These are phyloP conservation scores for Monosiga brevicollis DNA, from an alignment of 78 protist species.

Conservation along the genomic window DNA sequence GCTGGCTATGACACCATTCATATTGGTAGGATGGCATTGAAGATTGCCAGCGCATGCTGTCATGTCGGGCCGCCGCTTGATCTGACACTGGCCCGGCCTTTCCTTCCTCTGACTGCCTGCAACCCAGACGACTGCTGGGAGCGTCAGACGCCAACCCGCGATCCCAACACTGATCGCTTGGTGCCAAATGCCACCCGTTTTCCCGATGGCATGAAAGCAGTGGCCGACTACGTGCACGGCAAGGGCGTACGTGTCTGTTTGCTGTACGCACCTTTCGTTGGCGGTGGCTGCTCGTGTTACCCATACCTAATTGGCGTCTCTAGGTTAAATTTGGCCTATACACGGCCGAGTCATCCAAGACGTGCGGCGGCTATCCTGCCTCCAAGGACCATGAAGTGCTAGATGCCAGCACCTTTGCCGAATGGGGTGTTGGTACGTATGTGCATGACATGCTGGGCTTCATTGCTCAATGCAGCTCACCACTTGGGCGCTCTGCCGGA, in stretches of 20 bases:
- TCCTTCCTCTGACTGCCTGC: too few relatives aligned
- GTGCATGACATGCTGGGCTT: too few relatives aligned
- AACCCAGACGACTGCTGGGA: slow-evolving; percentile 17
- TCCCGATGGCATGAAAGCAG: slow-evolving; percentile 25
- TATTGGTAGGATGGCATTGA: background rate
- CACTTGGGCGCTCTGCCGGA: too few relatives aligned
- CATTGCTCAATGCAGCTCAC: too few relatives aligned
- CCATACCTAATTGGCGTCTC: slow-evolving; percentile 11
- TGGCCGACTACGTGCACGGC: slow-evolving; percentile 25
- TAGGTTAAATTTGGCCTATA: slow-evolving; percentile 70
- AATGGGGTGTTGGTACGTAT: slow-evolving; percentile 58
- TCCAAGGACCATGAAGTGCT: slow-evolving; percentile 24
- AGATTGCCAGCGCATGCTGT: background rate
- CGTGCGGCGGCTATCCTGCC: slow-evolving; percentile 67
- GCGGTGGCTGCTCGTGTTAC: background rate
- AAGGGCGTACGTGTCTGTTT: too few relatives aligned
- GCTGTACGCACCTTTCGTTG: slow-evolving; percentile 25
- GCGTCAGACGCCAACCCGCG: background rate
- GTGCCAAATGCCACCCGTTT: slow-evolving; percentile 25
- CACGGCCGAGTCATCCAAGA: slow-evolving; percentile 20
- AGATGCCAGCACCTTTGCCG: slow-evolving; percentile 58
- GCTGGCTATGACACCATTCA: slow-evolving; percentile 26
- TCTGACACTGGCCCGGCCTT: too few relatives aligned
- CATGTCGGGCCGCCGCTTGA: background rate
- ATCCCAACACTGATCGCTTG: background rate